Percentiles rank a stretch among this genome's conserved stretches.
Evolutionary conservation across 805 yeast genomes (phyloP).

Genomic region (Candida insectalens): DNA sequence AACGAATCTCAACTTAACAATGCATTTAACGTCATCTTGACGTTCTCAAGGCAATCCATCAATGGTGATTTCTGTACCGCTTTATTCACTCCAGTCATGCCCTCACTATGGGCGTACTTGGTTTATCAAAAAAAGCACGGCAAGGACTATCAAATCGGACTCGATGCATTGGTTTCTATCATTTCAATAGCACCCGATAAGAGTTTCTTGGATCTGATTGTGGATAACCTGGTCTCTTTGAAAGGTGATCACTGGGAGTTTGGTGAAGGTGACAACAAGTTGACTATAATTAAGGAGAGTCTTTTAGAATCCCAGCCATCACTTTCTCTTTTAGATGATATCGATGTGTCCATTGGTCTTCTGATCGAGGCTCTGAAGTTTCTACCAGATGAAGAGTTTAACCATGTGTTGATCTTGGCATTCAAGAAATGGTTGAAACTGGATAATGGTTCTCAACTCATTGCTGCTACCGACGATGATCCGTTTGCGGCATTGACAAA

Average conservation of each 20-base stretch:
- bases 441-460: slow-evolving; percentile 5
- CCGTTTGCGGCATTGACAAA: slow-evolving; percentile 51
- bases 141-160: slow-evolving; percentile 27
- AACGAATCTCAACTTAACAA: slow-evolving; percentile 47
- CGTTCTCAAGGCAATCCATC: slow-evolving; percentile 39
- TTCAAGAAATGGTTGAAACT: slow-evolving; percentile 52
- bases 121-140: slow-evolving; percentile 23
- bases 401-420: slow-evolving; percentile 36
- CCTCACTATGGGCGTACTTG: slow-evolving; percentile 35
- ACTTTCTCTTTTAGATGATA: slow-evolving; percentile 5
- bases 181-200: slow-evolving; percentile 9
- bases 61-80: slow-evolving; percentile 25
- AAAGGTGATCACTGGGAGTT: slow-evolving; percentile 30
- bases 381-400: slow-evolving; percentile 35
- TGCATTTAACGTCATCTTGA: slow-evolving; percentile 52
- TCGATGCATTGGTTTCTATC: slow-evolving; percentile 28
- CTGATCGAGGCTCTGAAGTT: slow-evolving; percentile 7
- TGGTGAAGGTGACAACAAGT: slow-evolving; percentile 30
- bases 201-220: slow-evolving; percentile 6
- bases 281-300: slow-evolving; percentile 17
- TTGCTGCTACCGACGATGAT: slow-evolving; percentile 25
- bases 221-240: slow-evolving; percentile 15
- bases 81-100: slow-evolving; percentile 21
- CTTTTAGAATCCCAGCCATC: slow-evolving; percentile 5
- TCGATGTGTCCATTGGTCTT: slow-evolving; percentile 6